Base-by-base conservation (phyloP, 495 filamentous ascomycete genomes). In the Barbatosphaeria neglecta region DNA sequence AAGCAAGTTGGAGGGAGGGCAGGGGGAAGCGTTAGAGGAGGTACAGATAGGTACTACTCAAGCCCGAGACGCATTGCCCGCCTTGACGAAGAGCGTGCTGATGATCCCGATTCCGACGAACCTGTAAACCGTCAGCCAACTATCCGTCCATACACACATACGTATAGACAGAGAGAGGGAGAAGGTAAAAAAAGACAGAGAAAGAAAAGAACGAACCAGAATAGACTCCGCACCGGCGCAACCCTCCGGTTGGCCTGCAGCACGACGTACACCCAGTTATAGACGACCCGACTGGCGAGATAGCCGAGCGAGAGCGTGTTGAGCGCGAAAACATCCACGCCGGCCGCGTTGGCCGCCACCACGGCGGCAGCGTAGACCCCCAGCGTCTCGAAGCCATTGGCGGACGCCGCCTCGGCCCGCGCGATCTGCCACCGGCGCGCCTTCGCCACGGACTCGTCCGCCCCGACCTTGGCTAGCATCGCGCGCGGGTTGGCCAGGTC, bases 321-420 rank as follows among this genome's bases (percentile, higher is more conserved):
- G 28, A 75, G 43, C 37, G 47, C 58, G 0, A 18, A 43, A 6
- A 50, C 38, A 22, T 54, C 24, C 0, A 76, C 40, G 8, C 60
- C 52, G 0, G 71, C 64, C 2, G 49, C 48, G 45, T 77, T 78
- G 10, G 65, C 75, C 1, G 73, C 75, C 8, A 70, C 68, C 18
- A 78, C 66, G 31, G 58, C 68, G 0, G 71, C 68, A 0, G 74
- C 71, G 55, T 63, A 77, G 22, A 75, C 47, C 24, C 62, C 64
- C 17, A 78, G 51, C 17, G 68, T 72, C 55, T 78, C 74, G 45
- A 73, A 67, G 43, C 60, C 69, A 47, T 78, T 78, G 22, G 56
- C 43, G 13, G 54, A 37, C n/a, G 71, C 72, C 5, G 66, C 56
- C 41, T 72, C 67, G 51, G 69, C 74, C 39, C 73, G 70, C 20